These are phyloP conservation scores for Trichoderma reesei DNA, from an alignment of 495 filamentous ascomycete species.

Conservation along the genomic window DNA sequence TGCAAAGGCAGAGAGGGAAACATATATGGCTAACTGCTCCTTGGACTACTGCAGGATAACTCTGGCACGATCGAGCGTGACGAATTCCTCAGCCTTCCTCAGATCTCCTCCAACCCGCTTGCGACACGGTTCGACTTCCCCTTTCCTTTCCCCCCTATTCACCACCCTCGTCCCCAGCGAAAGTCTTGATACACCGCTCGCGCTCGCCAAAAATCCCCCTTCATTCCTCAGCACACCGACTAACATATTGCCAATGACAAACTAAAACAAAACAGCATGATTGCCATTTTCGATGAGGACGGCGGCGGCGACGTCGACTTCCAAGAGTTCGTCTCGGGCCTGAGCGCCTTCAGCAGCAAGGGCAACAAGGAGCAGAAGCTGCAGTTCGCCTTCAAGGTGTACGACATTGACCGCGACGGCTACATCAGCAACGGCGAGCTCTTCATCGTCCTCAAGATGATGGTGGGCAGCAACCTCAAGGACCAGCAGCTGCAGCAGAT, in stretches of 20 bases:
- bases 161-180: no score
- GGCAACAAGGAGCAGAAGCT: conserved; percentile 99
- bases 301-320: conserved; percentile 97
- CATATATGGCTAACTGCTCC: neutral
- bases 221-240: neutral
- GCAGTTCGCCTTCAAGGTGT: conserved; percentile 96
- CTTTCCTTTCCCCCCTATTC: neutral
- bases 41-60: conserved; percentile 65
- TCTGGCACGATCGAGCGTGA: conserved; percentile 98
- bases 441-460: conserved; percentile 99
- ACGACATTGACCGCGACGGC: conserved; percentile 97
- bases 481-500: conserved; percentile 97
- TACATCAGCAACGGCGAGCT: conserved; percentile 98
- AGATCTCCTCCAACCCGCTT: conserved; percentile 95
- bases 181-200: conserved; percentile 6
- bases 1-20: no score
- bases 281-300: conserved; percentile 99
- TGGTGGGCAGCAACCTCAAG: conserved; percentile 99
- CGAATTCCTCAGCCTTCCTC: conserved; percentile 92
- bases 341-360: conserved; percentile 92
- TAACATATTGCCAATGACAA: neutral
- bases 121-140: conserved; percentile 64
- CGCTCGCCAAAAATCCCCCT: neutral
- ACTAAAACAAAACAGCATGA: conserved; percentile 55
- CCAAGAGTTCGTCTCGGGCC: conserved; percentile 94